Base-by-base conservation (phyloP, 2,329 filamentous ascomycete genomes). In the Fusarium scirpi region DNA sequence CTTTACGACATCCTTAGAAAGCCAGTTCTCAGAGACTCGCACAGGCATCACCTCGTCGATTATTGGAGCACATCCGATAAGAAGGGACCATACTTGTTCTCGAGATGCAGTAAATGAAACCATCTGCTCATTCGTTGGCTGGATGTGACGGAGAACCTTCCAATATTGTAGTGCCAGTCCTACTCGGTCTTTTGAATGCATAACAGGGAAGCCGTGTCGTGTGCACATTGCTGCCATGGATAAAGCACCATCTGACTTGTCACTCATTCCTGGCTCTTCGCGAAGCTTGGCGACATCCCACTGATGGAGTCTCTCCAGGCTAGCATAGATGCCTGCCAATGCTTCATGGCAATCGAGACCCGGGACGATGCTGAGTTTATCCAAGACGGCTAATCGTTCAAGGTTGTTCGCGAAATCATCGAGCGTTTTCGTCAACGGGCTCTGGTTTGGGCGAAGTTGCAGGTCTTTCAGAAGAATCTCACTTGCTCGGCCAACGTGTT, bases 91-190 rank as follows among this genome's bases (percentile, higher is more conserved):
- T 5, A 89, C 85, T 62, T 83, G 86, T 64, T 85, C 83, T 25
- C 75, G 76, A 9, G 82, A 78, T 27, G 81, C 78, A 32, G 80
- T 78, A 30, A 81, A 78, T 13, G 76, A 74, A 20, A 82, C 77
- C 32, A 82, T 78, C 20, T 79, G 77, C 48, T 79, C 78, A 48
- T 71, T 78, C 4, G 74, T 76, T 8, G 79, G 78, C 5, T 77
- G 80, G 18, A 88, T 78, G 48, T 86, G 83, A 48, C 87, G 84
- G 58, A 84, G 82, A 72, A 91, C 86, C 78, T 89, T 90, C 93
- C 93, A 96, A 78, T 95, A 97, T 69, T 94, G 91, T 41, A 96
- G 74, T 51, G 87, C 89, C 59, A 95, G 81, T 2, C 93, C 93
- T 27, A 95, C 82, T 52, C 86, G 87, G 24, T 86, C 85, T 53